Base-by-base conservation (phyloP, 305 asterid genomes). In the Solanum chacoense region DNA sequence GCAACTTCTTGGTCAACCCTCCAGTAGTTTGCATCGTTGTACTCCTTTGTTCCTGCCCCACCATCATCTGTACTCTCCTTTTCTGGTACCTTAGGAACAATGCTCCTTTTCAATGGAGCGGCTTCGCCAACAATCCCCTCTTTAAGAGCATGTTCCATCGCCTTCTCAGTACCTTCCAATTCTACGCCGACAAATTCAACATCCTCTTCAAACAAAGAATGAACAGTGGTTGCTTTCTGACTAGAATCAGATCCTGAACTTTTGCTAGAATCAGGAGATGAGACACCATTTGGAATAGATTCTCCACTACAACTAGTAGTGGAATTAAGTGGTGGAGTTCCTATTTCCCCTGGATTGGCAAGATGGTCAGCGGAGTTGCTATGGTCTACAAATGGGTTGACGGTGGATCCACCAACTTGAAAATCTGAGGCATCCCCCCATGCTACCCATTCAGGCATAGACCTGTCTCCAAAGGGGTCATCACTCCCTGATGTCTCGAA, bases 121-220 rank as follows among this genome's bases (percentile, higher is more conserved):
- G 98, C 98, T 93, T 96, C 98, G 80, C 98, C 98, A 18, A 95
- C 98, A 37, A 94, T 95, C 73, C 99, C 99, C 90, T 97, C 99
- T 91, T 96, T 95, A 4, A 95, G 92, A 85, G 99, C 99, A 77
- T 95, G 98, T 85, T 95, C 98, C 98, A 95, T 95, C 65, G 98
- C 98, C 90, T 93, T 97, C 91, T 95, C 98, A 0, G 97, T 94
- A 18, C 99, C 98, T 91, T 95, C 99, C 59, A 93, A 86, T 91
- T 96, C 99, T 18, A 94, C 98, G 8, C 99, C 99, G 67, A 97
- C 98, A 89, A 97, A 97, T 92, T 97, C 98, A 28, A 95, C 98
- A 67, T 96, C 99, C 93, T 97, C 99, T 92, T 97, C 99, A 76
- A 97, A 97, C 91, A 97, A 90, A 55, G 98, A 97, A 18, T 96